Evolutionary conservation across 164 flowering plant genomes (phyloP), one percentile per base, ranked within the genome.

Genomic region (Berberis thunbergii): DNA sequence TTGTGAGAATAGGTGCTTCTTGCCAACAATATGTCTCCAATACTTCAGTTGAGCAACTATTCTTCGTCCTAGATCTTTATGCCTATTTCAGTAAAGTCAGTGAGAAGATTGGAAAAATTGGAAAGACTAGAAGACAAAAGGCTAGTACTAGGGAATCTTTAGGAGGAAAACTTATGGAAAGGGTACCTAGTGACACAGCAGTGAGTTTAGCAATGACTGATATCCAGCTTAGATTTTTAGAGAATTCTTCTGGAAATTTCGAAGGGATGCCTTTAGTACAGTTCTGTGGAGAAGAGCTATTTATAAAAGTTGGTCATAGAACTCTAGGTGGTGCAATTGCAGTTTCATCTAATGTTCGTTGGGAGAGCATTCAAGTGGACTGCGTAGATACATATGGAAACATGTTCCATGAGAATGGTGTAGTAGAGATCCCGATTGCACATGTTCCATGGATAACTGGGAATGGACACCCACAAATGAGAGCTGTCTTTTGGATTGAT

Each of bases 251-350:
- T 54, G 11, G 54, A 57, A 70, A 71, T 70, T 71, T 69, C 61
- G 81, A 82, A 62, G 97, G 77, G 59, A 76, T 80, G 79, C 92
- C 95, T 68, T 72, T 94, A 43, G 97, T 86, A 72, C 85, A 80
- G 61, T 90, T 94, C 71, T 65, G 78, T 64, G 98, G 97, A 40
- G 79, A 86, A 52, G 81, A 77, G 74, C 70, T 94, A 43, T 87
- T n/a, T 67, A 63, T 83, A 58, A 86, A 80, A 76, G 97, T 87
- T 69, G 55, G 72, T 71, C 97, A 94, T 66, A 87, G 87, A 73
- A 87, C 95, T 62, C 83, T 94, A 65, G 98, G 98, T 69, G 98
- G 98, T 67, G 98, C 97, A 3, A 70, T 91, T 61, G 90, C 85
- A 38, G 80, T 94, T 68, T 86, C 98, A 54, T 90, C 97, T 48